Base-by-base conservation (phyloP, 345 rosid species). In the Citrus reticulata region DNA sequence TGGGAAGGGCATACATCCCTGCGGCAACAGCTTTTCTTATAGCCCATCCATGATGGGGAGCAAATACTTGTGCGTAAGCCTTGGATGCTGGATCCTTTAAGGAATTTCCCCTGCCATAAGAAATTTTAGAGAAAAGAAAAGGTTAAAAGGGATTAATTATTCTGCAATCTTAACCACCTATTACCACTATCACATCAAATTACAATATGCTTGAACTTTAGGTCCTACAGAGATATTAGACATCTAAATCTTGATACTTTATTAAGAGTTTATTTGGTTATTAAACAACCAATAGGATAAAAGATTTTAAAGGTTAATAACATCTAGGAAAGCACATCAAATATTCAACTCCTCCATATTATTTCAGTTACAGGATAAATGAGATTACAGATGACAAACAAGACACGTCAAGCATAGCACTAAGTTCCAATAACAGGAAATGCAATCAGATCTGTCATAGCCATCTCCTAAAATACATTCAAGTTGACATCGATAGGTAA, bases 1-100 rank as follows among this genome's bases (percentile, higher is more conserved):
- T 89, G n/a, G 99, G 99, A 81, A 93, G 97, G 76, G 95, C 95
- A 74, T 91, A 96, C 98, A 96, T 93, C 75, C 99, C 98, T 22
- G 95, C 89, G 77, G 89, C 89, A 79, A 96, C 99, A 83, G 97
- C 97, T 84, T 89, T 90, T 80, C 97, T 86, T 75, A 96, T 91
- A 64, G 91, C 92, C 99, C 98, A 93, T 19, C 97, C 99, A 79
- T 96, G 99, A 84, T 96, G 94, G 10, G 97, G 95, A 78, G 95
- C 95, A 79, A 96, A 90, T 78, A 93, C 99, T 85, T 93, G 93
- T 35, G 91, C 91, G 82, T 96, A 96, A 59, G 98, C 94, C 87
- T 88, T 91, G 20, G 99, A 88, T 72, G 97, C 99, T 55, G 99
- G 91, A 85, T 87, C 93, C 81, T 84, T 91, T 64, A 96, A 81